Percentiles rank a stretch among this genome's conserved stretches.
These are phyloP conservation scores for Cinchona pubescens DNA, from an alignment of 257 asterid genomes.

Conservation along the genomic window DNA sequence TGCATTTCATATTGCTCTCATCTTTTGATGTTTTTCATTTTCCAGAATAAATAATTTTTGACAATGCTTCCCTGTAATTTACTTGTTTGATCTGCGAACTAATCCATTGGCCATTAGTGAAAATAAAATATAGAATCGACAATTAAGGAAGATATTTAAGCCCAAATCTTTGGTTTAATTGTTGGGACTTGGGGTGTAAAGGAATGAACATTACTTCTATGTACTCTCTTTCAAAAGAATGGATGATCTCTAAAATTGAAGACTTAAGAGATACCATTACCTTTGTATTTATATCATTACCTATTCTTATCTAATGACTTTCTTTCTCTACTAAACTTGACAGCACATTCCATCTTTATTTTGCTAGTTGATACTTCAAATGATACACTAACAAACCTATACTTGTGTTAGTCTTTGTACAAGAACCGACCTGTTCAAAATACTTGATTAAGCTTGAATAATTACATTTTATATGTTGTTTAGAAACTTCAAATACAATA, in stretches of 20 bases:
- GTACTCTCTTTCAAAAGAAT: too few relatives aligned
- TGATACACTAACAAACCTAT: background rate
- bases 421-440: background rate
- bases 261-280: background rate
- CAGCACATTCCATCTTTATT: background rate
- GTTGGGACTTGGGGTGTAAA: background rate
- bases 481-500: background rate
- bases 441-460: background rate
- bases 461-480: background rate
- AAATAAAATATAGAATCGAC: conserved; percentile 3
- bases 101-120: background rate
- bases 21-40: background rate
- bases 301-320: too few relatives aligned
- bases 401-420: background rate
- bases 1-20: background rate
- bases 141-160: background rate
- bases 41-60: background rate
- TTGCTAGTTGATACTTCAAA: too few relatives aligned
- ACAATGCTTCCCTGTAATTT: conserved; percentile 7
- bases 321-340: background rate
- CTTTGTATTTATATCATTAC: too few relatives aligned
- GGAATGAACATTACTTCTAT: background rate
- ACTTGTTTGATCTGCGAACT: background rate
- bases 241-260: too few relatives aligned
- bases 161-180: background rate